Conservation (phyloP, 257 asterid species). For the Fraxinus pennsylvanica region DNA sequence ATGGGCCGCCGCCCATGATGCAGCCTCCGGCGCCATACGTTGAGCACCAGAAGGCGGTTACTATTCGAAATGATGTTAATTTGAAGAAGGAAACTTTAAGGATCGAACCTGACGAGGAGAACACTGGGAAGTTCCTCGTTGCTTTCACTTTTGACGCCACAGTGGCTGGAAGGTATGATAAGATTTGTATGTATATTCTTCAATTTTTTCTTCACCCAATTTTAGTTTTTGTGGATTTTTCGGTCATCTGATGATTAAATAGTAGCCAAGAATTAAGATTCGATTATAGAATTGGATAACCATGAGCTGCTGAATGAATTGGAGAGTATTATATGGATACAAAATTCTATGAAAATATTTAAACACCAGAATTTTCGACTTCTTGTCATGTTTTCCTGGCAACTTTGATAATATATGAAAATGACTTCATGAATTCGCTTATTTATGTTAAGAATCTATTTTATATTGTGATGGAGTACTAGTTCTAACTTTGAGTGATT, state of each 20-base stretch:
- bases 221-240: neutral
- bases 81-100: constrained; percentile 87
- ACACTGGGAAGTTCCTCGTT: constrained; percentile 75
- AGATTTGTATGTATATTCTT: neutral
- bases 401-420: neutral
- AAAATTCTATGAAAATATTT: neutral
- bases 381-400: neutral
- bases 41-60: constrained; percentile 98
- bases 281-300: neutral
- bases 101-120: constrained; percentile 80
- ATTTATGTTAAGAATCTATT: neutral
- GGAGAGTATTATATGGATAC: neutral
- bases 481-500: neutral
- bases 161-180: constrained; percentile 73
- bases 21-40: constrained; percentile 65
- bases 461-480: neutral
- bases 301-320: constrained; percentile 3
- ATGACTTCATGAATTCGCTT: neutral
- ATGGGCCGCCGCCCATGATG: constrained; percentile 71
- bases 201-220: too few relatives aligned
- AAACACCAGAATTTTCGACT: neutral
- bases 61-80: constrained; percentile 89
- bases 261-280: neutral
- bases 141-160: constrained; percentile 94
- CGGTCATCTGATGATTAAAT: constrained; percentile 6